Evolutionary conservation across 495 filamentous ascomycete species (phyloP), one percentile per base, ranked within the genome.

Genomic region (Aspergillus bridgeri): DNA sequence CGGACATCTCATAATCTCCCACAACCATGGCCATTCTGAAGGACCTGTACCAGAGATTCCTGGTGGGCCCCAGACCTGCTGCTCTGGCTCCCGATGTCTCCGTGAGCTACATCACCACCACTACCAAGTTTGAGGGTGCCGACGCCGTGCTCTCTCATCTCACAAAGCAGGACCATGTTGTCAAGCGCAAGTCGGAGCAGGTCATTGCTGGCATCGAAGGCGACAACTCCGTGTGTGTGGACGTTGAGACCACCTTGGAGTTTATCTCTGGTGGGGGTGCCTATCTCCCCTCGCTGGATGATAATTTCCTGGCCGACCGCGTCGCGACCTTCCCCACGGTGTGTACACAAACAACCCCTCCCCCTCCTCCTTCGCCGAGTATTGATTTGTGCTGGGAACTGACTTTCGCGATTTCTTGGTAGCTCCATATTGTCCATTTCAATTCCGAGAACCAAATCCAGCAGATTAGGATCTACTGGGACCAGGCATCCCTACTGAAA

Each of bases 341-440:
- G 83, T 57, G 62, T 53, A 38, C 52, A 13, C 4, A 18, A 22
- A 19, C 24, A 21, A 3, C 2, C 7, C 44, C 19, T n/a, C 9
- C 20, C 15, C 13, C 25, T 21, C 5, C 21, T 29, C 11, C 47
- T 56, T 48, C 23, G 43, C 19, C 13, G 22, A 43, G 48, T 33
- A 25, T 38, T 46, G 29, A 49, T 24, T 7, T 18, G 56, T 38
- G 67, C 79, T 45, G 80, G 70, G 60, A 62, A 54, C 54, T 54
- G 51, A 49, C 25, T 0, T 48, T 53, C 3, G 42, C 53, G n/a
- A 23, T 9, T 3, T 51, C n/a, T 24, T 50, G 48, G 48, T 68
- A 97, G 92, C 80, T 91, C 62, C 94, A 98, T 76, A 85, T 98
- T 52, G 94, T 98, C 61, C 82, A 83, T 43, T 97, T 96, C 75